Evolutionary conservation across 2,329 filamentous ascomycete species (phyloP).

Genomic region (Sporothrix pseudoabietina): DNA sequence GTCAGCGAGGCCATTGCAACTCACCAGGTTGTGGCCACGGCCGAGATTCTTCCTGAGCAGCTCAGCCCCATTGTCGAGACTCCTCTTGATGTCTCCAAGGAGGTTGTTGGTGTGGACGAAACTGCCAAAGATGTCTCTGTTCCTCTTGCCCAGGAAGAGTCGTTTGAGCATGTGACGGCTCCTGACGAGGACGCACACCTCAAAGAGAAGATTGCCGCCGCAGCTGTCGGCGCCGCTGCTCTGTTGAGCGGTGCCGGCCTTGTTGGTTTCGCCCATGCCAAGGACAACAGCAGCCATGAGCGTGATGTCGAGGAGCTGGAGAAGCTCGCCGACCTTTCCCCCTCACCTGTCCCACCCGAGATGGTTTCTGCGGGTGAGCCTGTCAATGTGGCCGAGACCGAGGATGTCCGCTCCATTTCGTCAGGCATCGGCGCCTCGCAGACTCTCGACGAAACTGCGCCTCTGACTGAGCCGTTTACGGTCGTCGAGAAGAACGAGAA

Average conservation of each 20-base stretch:
- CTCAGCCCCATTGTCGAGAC: not conserved
- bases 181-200: not conserved
- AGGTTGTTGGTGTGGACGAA: not conserved
- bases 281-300: not conserved
- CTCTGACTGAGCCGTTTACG: conserved; percentile 29
- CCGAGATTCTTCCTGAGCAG: conserved; percentile 6
- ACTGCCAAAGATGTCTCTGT: not conserved
- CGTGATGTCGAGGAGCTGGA: conserved; percentile 28
- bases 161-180: not conserved
- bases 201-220: conserved; percentile 25
- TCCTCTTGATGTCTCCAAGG: not conserved
- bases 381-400: conserved; percentile 1
- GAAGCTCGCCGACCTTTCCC: conserved; percentile 25
- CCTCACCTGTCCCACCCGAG: conserved; percentile 19
- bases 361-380: conserved; percentile 29
- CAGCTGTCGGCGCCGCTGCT: conserved; percentile 28
- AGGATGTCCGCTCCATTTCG: conserved; percentile 30
- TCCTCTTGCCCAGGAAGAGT: conserved; percentile 7
- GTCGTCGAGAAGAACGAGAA: conserved; percentile 6
- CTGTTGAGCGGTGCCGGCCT: conserved; percentile 31
- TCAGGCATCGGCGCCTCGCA: conserved; percentile 28
- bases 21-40: not conserved
- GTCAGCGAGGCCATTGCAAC: not conserved
- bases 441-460: conserved; percentile 19
- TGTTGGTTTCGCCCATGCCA: not conserved